A percentile compares a stretch with the other conserved stretches of the same genome.
These are phyloP conservation scores for Piromyces sp. DNA, from an alignment of 192 early-diverging fungal species.

Conservation along the genomic window DNA sequence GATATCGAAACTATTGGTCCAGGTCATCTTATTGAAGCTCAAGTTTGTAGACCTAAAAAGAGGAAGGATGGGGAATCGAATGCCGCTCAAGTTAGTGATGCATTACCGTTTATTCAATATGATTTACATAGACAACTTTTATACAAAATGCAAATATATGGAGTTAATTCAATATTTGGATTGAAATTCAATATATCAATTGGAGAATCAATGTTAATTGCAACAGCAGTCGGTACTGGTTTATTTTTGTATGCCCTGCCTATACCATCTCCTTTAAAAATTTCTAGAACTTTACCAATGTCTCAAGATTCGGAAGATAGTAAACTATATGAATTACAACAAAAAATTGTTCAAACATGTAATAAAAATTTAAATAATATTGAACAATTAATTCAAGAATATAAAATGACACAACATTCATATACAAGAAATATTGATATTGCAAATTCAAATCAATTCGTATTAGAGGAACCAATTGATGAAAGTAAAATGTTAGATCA, in stretches of 20 bases:
- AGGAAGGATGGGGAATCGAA: conserved; percentile 37
- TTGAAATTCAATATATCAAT: conserved; percentile 33
- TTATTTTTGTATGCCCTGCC: conserved; percentile 53
- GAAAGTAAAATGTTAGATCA: not conserved
- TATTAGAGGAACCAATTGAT: not conserved
- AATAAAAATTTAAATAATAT: conserved; percentile 44
- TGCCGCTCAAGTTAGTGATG: conserved; percentile 50
- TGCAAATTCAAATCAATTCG: not conserved
- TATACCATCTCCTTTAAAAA: conserved; percentile 45
- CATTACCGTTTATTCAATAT: conserved; percentile 67
- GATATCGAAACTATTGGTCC: conserved; percentile 51
- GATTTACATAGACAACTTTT: conserved; percentile 64
- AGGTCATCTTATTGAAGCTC: conserved; percentile 52
- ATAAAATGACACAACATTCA: not conserved
- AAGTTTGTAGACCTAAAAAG: conserved; percentile 32
- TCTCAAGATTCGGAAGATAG: conserved; percentile 58
- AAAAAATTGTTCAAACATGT: conserved; percentile 41
- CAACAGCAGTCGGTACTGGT: conserved; percentile 26
- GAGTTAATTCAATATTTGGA: conserved; percentile 61
- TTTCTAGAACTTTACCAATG: conserved; percentile 38
- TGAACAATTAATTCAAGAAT: conserved; percentile 13
- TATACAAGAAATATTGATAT: not conserved
- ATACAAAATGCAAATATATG: conserved; percentile 59
- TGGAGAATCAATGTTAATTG: conserved; percentile 16
- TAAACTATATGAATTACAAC: conserved; percentile 47